Evolutionary conservation across 176 grass and related monocot genomes (phyloP).

Genomic region (Cymbopogon citratus): DNA sequence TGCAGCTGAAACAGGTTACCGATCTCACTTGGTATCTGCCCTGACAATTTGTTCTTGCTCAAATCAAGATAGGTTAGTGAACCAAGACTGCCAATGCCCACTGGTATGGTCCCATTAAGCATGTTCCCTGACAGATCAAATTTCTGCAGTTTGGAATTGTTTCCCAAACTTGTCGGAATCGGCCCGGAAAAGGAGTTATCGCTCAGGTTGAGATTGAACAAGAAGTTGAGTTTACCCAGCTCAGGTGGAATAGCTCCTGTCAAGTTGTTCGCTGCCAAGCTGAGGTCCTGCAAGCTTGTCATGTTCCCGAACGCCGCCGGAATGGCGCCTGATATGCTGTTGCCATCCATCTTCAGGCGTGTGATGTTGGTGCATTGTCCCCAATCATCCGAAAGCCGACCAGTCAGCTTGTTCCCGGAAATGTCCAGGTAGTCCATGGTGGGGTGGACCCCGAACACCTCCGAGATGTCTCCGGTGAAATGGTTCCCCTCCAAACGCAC

Average conservation of each 20-base stretch:
- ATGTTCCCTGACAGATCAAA: conserved; percentile 69
- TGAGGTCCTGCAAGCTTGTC: conserved; percentile 48
- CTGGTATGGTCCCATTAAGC: conserved; percentile 40
- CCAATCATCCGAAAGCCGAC: conserved; percentile 66
- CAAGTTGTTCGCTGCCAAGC: conserved; percentile 58
- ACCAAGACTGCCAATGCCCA: conserved; percentile 25
- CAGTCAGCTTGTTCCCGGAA: conserved; percentile 52
- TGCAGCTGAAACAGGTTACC: conserved; percentile 63
- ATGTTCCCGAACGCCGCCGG: conserved; percentile 47
- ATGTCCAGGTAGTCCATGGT: conserved; percentile 53
- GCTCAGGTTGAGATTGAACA: conserved; percentile 78
- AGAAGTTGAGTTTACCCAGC: conserved; percentile 35
- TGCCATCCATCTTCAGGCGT: conserved; percentile 44
- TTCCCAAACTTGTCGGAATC: conserved; percentile 44
- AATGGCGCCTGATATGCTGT: conserved; percentile 59
- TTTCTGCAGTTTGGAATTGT: conserved; percentile 16
- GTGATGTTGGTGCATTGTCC: conserved; percentile 49
- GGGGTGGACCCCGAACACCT: conserved; percentile 66
- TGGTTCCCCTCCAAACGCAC: conserved; percentile 57
- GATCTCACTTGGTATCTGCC: conserved; percentile 60
- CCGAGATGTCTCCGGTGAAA: conserved; percentile 69
- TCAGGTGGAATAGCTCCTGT: conserved; percentile 46
- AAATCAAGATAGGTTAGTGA: conserved; percentile 56
- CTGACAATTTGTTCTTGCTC: conserved; percentile 63
- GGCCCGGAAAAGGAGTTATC: conserved; percentile 44